These are phyloP conservation scores for Solanum hybrid DNA, from an alignment of 305 asterid genomes.

Conservation along the genomic window DNA sequence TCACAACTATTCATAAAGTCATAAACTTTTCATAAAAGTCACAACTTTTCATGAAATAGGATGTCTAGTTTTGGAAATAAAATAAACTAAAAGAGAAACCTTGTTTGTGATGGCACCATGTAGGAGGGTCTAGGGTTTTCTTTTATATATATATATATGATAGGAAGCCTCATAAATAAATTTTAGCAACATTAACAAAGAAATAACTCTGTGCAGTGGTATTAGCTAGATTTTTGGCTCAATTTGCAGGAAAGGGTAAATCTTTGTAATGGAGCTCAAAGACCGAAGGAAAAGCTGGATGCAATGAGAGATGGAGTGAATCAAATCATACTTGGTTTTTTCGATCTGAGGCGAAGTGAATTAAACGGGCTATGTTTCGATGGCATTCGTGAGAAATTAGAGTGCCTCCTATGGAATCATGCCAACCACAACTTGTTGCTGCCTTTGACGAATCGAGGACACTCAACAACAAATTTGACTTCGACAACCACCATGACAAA, in stretches of 20 bases:
- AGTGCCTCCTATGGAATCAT: neutral
- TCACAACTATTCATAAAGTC: too few relatives aligned
- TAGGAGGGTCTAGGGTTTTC: too few relatives aligned
- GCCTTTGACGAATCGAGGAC: neutral
- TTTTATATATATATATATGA: too few relatives aligned
- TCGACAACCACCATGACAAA: neutral
- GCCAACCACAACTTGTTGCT: neutral
- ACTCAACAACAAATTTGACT: neutral
- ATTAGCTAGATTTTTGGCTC: neutral
- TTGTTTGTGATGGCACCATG: too few relatives aligned
- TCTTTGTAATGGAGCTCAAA: neutral
- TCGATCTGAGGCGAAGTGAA: neutral
- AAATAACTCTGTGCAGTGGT: neutral
- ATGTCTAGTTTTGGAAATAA: too few relatives aligned
- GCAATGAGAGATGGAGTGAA: neutral
- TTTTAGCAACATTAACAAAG: neutral
- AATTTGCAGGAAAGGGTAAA: neutral
- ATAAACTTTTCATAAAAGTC: too few relatives aligned
- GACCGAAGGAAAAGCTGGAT: neutral
- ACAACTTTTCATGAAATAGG: too few relatives aligned
- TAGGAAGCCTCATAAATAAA: neutral
- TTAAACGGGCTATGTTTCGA: neutral
- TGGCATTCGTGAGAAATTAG: neutral
- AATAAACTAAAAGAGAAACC: too few relatives aligned
- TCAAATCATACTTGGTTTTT: neutral